Conservation (phyloP, 208 protist species). For the Acanthamoeba sp. region DNA sequence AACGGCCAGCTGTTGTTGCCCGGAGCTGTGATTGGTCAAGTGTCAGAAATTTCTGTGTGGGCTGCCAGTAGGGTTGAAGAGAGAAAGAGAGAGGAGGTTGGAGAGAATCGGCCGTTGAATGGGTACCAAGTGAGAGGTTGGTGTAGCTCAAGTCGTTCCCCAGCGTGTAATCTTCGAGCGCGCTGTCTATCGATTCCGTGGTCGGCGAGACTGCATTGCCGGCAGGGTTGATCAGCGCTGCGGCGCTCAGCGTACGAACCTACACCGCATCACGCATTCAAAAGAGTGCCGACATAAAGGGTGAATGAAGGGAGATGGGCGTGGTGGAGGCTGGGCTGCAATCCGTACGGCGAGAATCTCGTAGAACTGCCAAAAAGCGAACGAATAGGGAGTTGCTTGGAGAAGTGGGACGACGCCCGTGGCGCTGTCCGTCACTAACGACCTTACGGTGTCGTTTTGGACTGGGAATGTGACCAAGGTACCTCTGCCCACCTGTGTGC, state of each 20-base stretch:
- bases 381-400: not conserved
- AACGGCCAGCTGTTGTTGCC: slow-evolving; percentile 6
- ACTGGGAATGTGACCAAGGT: not conserved
- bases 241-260: not conserved
- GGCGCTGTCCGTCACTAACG: not conserved
- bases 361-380: not conserved
- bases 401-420: not conserved
- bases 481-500: not conserved
- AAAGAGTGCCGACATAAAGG: no score
- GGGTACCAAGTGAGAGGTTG: not conserved
- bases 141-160: not conserved
- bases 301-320: no score
- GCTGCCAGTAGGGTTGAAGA: no score
- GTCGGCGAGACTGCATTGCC: not conserved
- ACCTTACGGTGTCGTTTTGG: not conserved
- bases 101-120: not conserved
- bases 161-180: not conserved
- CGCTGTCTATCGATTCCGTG: not conserved
- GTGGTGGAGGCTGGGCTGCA: no score
- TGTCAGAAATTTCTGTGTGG: no score
- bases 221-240: not conserved
- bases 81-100: no score
- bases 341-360: not conserved
- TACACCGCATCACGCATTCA: no score
- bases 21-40: not conserved